phyloP scores from a whole-genome alignment of 2,329 filamentous ascomycete genomes.

The Venturia nashicola region DNA sequence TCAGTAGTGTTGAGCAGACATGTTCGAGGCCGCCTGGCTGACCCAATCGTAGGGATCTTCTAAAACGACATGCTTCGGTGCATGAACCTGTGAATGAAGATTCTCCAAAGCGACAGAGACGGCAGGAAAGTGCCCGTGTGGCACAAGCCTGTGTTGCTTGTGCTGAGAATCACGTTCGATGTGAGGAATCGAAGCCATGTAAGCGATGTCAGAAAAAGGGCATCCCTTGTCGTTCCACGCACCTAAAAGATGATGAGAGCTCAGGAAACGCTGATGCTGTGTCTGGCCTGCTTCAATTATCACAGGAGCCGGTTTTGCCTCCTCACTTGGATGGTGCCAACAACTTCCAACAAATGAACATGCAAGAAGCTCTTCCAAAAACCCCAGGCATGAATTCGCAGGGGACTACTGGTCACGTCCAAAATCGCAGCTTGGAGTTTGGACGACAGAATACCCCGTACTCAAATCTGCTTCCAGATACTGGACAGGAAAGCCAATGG shows the following conservation, averaged over 20 bases:
- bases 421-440: not conserved
- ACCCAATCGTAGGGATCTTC: conserved; percentile 27
- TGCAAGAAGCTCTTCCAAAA: not conserved
- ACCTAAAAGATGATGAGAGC: not conserved
- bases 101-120: conserved; percentile 15
- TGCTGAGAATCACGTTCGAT: conserved; percentile 39
- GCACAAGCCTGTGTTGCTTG: conserved; percentile 41
- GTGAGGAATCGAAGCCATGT: conserved; percentile 43
- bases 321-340: not conserved
- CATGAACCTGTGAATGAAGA: conserved; percentile 26
- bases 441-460: not conserved
- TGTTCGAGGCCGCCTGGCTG: not conserved
- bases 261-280: conserved; percentile 1
- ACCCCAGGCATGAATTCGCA: not conserved
- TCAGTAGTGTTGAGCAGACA: conserved; percentile 14
- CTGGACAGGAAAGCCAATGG: not conserved
- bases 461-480: not conserved
- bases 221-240: conserved; percentile 26
- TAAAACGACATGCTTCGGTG: conserved; percentile 38
- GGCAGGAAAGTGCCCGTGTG: conserved; percentile 20
- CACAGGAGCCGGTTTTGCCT: not conserved
- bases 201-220: conserved; percentile 38
- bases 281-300: not conserved
- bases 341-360: not conserved
- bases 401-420: not conserved